These are phyloP conservation scores for Umbilicaria muhlenbergii DNA, from an alignment of 495 filamentous ascomycete genomes.

Conservation along the genomic window DNA sequence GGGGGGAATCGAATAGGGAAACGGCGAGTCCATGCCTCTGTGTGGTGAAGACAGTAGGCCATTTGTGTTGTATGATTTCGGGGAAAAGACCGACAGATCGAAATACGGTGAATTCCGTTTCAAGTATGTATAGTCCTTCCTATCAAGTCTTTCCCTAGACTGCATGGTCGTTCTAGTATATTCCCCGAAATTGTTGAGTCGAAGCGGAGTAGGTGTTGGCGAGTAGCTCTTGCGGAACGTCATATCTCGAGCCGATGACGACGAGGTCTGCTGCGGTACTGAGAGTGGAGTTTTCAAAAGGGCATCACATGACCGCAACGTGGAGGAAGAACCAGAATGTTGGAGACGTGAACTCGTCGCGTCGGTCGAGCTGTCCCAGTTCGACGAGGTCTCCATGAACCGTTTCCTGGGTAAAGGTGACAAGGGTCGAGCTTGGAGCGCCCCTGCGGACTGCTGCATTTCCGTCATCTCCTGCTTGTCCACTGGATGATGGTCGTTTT, in stretches of 20 bases:
- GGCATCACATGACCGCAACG: conserved; percentile 11
- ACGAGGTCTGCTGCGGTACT: conserved; percentile 17
- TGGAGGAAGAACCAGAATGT: conserved; percentile 4
- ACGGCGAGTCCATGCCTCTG: too few relatives aligned
- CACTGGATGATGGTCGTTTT: neutral
- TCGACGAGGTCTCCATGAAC: conserved; percentile 1
- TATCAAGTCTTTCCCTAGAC: neutral
- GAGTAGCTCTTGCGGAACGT: conserved; percentile 10
- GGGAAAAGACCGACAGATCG: neutral
- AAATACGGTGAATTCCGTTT: neutral
- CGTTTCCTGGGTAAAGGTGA: conserved; percentile 12
- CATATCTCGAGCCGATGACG: conserved; percentile 14
- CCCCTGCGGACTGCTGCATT: neutral
- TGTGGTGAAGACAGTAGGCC: neutral
- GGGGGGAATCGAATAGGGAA: too few relatives aligned
- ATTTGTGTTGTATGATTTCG: neutral
- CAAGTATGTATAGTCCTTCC: neutral
- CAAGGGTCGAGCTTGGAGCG: conserved; percentile 7
- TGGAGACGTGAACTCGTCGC: conserved; percentile 5
- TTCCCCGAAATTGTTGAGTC: neutral
- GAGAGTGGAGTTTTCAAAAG: conserved; percentile 8
- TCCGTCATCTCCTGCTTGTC: too few relatives aligned
- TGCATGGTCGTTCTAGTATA: neutral
- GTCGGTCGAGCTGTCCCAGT: conserved; percentile 1
- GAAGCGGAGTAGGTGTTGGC: conserved; percentile 3